Base-by-base conservation (phyloP, 75 land plant species). In the Larix kaempferi region DNA sequence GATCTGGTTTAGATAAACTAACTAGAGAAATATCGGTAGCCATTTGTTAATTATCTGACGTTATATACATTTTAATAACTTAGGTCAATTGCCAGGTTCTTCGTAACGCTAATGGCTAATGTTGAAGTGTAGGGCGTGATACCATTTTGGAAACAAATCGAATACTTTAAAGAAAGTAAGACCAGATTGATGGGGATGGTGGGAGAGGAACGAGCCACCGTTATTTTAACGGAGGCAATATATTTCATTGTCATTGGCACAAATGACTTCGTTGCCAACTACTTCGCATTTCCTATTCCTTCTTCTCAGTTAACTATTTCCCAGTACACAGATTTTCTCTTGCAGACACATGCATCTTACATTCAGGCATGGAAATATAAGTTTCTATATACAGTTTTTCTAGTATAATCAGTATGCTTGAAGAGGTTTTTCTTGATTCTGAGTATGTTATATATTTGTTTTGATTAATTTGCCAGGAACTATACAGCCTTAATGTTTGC, bases 231-330 rank as follows among this genome's bases (percentile, higher is more conserved):
- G 10, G 80, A 84, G 37, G 84, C 92, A 6, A 39, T 93, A 37
- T 86, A 90, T 60, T 59, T 88, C 3, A 44, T 90, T 26, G 85
- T 89, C 79, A 76, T 83, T 3, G 94, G 94, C 15, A 82, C 92
- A 57, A 92, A 90, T 59, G 95, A 92, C 76, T 92, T 85, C 77
- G 73, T 88, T 16, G 86, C 84, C 75, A 92, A 90, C 67, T 92
- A 92, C 86, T 90, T 79, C 78, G 0, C 73, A 33, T 22, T 80
- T 13, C 84, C 84, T 19, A 16, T 41, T 22, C 84, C 86, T 44
- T 57, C 71, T 26, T 11, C 69, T 0, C 1, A 82, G 13, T 81
- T 56, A 44, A 74, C 86, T 0, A 33, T 78, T 2, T 80, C 74
- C 3, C 65, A 83, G 71, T 91, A 85, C 74, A 80, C 83, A 57